Evolutionary conservation across 805 yeast genomes (phyloP).

Genomic region (Saccharomycopsis fermentans): DNA sequence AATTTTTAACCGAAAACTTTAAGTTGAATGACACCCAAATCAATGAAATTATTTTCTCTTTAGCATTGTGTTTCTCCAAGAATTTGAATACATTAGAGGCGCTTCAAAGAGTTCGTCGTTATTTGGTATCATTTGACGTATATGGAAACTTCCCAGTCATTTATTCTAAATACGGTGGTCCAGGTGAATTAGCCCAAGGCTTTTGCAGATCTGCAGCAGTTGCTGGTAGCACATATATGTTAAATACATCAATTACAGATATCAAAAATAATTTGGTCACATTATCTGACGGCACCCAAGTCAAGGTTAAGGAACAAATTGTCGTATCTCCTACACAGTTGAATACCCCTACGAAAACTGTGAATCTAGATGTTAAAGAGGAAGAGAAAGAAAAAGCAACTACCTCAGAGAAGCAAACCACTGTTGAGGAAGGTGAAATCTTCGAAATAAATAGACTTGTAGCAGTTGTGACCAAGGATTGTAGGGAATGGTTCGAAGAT

Average conservation of each 20-base stretch:
- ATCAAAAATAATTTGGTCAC: conserved; percentile 55
- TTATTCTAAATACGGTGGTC: conserved; percentile 88
- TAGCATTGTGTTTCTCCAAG: conserved; percentile 64
- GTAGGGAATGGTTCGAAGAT: conserved; percentile 86
- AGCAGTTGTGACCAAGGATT: conserved; percentile 75
- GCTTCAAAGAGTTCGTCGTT: conserved; percentile 70
- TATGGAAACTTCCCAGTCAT: conserved; percentile 92
- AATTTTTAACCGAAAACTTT: conserved; percentile 55
- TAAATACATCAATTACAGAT: conserved; percentile 60
- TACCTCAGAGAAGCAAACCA: conserved; percentile 28
- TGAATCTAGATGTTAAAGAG: background rate
- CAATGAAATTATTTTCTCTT: conserved; percentile 74
- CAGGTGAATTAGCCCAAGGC: conserved; percentile 93
- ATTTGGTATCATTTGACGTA: conserved; percentile 74
- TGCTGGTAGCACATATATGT: conserved; percentile 89
- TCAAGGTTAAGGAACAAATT: conserved; percentile 69
- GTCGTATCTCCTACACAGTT: conserved; percentile 62
- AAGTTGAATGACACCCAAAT: conserved; percentile 65
- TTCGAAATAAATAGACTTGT: conserved; percentile 64
- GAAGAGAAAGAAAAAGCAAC: background rate
- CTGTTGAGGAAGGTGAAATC: conserved; percentile 30
- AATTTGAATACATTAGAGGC: conserved; percentile 64
- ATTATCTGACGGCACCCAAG: conserved; percentile 64
- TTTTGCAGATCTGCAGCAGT: conserved; percentile 97
- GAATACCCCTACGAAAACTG: background rate